These are phyloP conservation scores for Primulina tabacum DNA, from an alignment of 257 asterid genomes.

Conservation along the genomic window DNA sequence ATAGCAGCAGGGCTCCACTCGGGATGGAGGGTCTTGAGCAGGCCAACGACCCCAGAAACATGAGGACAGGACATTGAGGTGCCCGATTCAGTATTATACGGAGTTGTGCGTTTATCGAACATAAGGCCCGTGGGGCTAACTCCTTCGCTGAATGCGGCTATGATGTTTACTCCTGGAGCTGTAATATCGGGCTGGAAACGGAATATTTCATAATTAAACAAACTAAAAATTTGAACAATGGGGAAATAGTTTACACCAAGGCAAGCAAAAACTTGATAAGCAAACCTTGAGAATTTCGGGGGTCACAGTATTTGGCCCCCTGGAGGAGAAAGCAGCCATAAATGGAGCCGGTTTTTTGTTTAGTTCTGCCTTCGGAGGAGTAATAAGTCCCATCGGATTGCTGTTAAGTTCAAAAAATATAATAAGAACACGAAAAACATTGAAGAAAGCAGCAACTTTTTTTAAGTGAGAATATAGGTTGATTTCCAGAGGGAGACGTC, in stretches of 20 bases:
- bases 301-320: conserved; percentile 55
- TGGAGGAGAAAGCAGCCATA: conserved; percentile 67
- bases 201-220: not conserved
- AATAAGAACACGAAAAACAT: not conserved
- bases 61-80: conserved; percentile 83
- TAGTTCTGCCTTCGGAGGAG: conserved; percentile 27
- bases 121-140: conserved; percentile 22
- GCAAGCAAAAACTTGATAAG: not conserved
- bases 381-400: conserved; percentile 42
- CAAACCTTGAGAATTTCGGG: conserved; percentile 68
- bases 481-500: too few species aligned
- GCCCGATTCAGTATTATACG: conserved; percentile 34
- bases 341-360: conserved; percentile 50
- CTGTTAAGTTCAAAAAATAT: conserved; percentile 24
- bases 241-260: not conserved
- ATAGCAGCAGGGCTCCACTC: conserved; percentile 70
- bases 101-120: conserved; percentile 31
- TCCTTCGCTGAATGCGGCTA: conserved; percentile 45
- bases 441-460: too few species aligned
- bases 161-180: conserved; percentile 62
- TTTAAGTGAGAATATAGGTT: not conserved
- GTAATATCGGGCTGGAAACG: conserved; percentile 60
- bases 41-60: conserved; percentile 56
- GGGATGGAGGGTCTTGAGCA: conserved; percentile 50
- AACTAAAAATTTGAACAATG: not conserved